These are phyloP conservation scores for Botrytis cinerea DNA, from an alignment of 2,329 filamentous ascomycete species.

Conservation along the genomic window DNA sequence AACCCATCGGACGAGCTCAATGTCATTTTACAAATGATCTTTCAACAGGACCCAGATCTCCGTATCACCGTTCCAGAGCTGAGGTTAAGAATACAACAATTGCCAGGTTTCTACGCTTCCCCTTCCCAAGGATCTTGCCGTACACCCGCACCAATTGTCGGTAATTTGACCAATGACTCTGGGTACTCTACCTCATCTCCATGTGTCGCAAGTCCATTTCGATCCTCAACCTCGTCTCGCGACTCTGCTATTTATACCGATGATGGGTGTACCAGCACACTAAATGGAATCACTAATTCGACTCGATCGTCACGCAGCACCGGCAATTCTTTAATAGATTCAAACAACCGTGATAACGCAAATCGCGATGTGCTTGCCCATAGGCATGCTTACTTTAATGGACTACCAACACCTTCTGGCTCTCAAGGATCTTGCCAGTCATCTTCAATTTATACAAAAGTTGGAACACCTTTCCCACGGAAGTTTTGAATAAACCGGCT, in stretches of 20 bases:
- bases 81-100: slow-evolving; percentile 72
- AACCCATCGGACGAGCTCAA: slow-evolving; percentile 89
- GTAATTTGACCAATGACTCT: slow-evolving; percentile 13
- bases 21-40: slow-evolving; percentile 81
- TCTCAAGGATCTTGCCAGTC: not conserved
- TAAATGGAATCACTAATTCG: not conserved
- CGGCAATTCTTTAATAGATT: not conserved
- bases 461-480: not conserved
- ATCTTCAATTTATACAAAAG: not conserved
- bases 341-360: not conserved
- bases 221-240: slow-evolving; percentile 10
- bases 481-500: not conserved
- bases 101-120: slow-evolving; percentile 43
- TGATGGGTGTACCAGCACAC: not conserved
- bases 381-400: not conserved
- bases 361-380: not conserved
- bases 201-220: not conserved
- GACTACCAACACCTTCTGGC: not conserved
- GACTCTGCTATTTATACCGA: slow-evolving; percentile 10
- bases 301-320: not conserved
- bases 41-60: slow-evolving; percentile 80
- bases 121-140: not conserved
- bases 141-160: not conserved
- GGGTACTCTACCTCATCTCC: slow-evolving; percentile 6
- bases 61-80: slow-evolving; percentile 82